Percentiles rank a stretch among this genome's conserved stretches.
phyloP scores from a whole-genome alignment of 139 green algal species.

The Tetratostichococcus sp. region DNA sequence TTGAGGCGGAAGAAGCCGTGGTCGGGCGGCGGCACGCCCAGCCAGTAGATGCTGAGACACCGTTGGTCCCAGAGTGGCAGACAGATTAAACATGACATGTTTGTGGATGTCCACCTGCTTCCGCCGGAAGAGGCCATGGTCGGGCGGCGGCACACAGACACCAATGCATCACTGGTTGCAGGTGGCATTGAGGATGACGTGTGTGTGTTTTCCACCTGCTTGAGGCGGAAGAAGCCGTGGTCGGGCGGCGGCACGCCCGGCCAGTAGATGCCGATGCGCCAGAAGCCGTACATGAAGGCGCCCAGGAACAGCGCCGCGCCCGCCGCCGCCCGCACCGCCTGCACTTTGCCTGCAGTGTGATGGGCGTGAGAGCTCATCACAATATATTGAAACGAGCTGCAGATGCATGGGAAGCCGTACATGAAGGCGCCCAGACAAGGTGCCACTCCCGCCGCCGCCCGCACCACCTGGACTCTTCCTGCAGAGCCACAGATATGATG shows the following conservation, averaged over 20 bases:
- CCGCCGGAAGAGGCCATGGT: no score
- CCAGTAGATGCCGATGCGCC: slow-evolving; percentile 60
- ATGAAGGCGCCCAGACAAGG: slow-evolving; percentile 40
- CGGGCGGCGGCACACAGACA: no score
- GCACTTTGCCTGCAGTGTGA: slow-evolving; percentile 1
- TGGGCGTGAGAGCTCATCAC: no score
- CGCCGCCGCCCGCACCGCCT: slow-evolving; percentile 18
- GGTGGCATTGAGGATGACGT: no score
- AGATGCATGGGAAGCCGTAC: slow-evolving; percentile 69
- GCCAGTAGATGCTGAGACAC: slow-evolving; percentile 39
- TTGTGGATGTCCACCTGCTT: no score
- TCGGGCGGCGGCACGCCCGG: slow-evolving; percentile 44
- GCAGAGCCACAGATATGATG: background rate
- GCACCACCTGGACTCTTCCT: slow-evolving; percentile 9
- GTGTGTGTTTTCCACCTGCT: no score
- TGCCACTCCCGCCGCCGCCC: slow-evolving; percentile 16
- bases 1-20: slow-evolving; percentile 25
- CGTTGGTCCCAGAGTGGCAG: no score
- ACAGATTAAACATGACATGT: no score
- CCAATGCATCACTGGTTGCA: no score
- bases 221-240: slow-evolving; percentile 21
- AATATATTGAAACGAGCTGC: no score
- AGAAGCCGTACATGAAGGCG: slow-evolving; percentile 67
- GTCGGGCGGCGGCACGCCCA: slow-evolving; percentile 39
- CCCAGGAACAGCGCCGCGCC: slow-evolving; percentile 22